Percentiles rank a stretch among this genome's conserved stretches.
Evolutionary conservation across 352 stramenopile species (phyloP).

Genomic region (Globisporangium uncinulatum): DNA sequence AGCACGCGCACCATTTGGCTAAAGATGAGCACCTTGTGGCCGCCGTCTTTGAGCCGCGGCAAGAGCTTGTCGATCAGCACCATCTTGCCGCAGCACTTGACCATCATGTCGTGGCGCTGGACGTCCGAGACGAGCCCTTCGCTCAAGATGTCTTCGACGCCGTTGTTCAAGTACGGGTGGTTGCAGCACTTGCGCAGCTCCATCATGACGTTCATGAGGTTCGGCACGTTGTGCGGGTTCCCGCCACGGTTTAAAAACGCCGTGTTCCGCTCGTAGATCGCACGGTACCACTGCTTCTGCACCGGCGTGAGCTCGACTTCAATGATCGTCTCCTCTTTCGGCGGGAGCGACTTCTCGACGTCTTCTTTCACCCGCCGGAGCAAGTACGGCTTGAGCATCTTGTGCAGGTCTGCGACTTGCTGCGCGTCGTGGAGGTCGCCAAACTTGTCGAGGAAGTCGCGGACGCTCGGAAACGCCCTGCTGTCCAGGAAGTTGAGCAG

Average conservation of each 20-base stretch:
- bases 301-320: constrained; percentile 88
- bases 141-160: constrained; percentile 86
- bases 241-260: constrained; percentile 80
- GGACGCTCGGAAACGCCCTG: constrained; percentile 90
- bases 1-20: constrained; percentile 99
- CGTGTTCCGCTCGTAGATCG: constrained; percentile 97
- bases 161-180: constrained; percentile 91
- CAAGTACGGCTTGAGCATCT: constrained; percentile 88
- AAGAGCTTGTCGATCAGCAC: constrained; percentile 99
- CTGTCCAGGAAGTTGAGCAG: constrained; percentile 98
- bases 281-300: constrained; percentile 89
- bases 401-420: constrained; percentile 87
- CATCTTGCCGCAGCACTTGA: constrained; percentile 99
- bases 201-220: constrained; percentile 93
- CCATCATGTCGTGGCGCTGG: constrained; percentile 90
- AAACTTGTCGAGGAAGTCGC: constrained; percentile 93
- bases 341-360: constrained; percentile 84
- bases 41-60: constrained; percentile 93
- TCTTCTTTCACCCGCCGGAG: constrained; percentile 88
- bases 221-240: constrained; percentile 80
- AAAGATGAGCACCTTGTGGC: constrained; percentile 99
- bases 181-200: constrained; percentile 90
- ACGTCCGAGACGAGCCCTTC: constrained; percentile 69
- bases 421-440: constrained; percentile 81
- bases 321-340: constrained; percentile 90